Base-by-base conservation (phyloP, 768 basidiomycete genomes). In the Infundibulicybe gibba region DNA sequence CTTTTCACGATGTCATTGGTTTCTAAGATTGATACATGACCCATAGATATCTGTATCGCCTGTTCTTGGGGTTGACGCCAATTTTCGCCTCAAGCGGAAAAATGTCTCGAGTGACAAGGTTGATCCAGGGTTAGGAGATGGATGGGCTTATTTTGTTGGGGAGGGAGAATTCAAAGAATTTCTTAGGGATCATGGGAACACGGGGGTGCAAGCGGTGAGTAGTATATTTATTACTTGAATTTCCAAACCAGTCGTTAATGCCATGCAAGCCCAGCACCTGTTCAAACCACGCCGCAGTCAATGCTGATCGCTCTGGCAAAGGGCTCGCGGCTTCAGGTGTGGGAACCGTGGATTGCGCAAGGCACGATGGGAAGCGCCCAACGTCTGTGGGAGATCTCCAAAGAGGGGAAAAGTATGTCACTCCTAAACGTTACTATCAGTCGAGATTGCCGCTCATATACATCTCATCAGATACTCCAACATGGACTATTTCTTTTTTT, bases 301-400 rank as follows among this genome's bases (percentile, higher is more conserved):
- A 48, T 25, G 49, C 54, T 2, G 54, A 57, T 12, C 40, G 48
- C 12, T 20, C 30, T 3, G 37, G 40, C 5, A 21, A 41, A 45
- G 57, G 55, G 17, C 45, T 45, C 3, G 55, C 54, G 2, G 58
- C 58, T 1, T 61, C 57, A 3, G 62, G 66, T 0, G 50, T 56
- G 0, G 61, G 57, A 1, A 54, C 53, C 0, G 50, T 56, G 1
- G 54, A 57, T 19, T 68, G 64, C 38, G 49, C 49, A 1, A 49
- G 58, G 6, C 64, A 66, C 40, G 55, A 62, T 41, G 50, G 63
- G 45, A 55, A 58, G 32, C 51, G 55, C 2, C 56, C 58, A 6
- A 53, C 33, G 15, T 52, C 54, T 6, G 49, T 67, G 2, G 64
- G 63, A 30, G 63, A 65, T 50, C 40, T 68, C 1, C 67, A 68